Evolutionary conservation across 805 yeast genomes (phyloP).

Genomic region (Clavispora phyllophila): DNA sequence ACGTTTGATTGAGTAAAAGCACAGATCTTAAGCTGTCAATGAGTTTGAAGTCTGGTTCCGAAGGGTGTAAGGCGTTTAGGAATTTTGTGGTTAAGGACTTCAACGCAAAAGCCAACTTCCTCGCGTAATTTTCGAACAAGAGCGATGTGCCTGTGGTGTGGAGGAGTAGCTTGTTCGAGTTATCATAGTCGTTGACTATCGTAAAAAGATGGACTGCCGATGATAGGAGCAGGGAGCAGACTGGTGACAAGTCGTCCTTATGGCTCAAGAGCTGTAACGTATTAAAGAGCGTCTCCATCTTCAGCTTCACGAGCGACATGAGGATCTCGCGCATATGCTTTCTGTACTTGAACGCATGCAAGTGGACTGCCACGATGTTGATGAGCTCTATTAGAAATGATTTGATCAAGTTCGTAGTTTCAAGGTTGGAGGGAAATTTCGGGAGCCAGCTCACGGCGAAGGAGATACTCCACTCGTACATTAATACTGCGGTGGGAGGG

Average conservation of each 20-base stretch:
- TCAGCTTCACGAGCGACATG: conserved; percentile 14
- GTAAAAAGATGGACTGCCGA: conserved; percentile 28
- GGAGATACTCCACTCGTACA: conserved; percentile 28
- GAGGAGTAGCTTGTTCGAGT: conserved; percentile 24
- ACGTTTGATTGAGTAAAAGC: conserved; percentile 25
- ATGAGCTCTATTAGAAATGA: conserved; percentile 30
- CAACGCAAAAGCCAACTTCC: conserved; percentile 29
- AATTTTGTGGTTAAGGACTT: conserved; percentile 2
- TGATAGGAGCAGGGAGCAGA: conserved; percentile 5
- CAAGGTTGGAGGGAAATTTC: conserved; percentile 8
- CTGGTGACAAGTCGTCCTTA: not conserved
- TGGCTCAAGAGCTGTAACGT: conserved; percentile 2
- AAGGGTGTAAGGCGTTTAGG: not conserved
- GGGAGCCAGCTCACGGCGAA: conserved; percentile 25
- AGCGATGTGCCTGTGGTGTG: conserved; percentile 19
- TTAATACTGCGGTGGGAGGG: conserved; percentile 5
- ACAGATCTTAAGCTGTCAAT: conserved; percentile 25
- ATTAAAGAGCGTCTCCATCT: conserved; percentile 12
- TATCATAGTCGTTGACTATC: conserved; percentile 32
- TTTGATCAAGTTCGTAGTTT: conserved; percentile 21
- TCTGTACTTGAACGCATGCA: conserved; percentile 25
- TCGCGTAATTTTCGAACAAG: conserved; percentile 25
- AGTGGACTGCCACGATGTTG: conserved; percentile 23
- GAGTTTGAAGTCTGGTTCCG: conserved; percentile 1
- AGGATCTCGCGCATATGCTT: conserved; percentile 17